Conservation (phyloP, 2,329 filamentous ascomycete species). For the Colletotrichum endophyticum region DNA sequence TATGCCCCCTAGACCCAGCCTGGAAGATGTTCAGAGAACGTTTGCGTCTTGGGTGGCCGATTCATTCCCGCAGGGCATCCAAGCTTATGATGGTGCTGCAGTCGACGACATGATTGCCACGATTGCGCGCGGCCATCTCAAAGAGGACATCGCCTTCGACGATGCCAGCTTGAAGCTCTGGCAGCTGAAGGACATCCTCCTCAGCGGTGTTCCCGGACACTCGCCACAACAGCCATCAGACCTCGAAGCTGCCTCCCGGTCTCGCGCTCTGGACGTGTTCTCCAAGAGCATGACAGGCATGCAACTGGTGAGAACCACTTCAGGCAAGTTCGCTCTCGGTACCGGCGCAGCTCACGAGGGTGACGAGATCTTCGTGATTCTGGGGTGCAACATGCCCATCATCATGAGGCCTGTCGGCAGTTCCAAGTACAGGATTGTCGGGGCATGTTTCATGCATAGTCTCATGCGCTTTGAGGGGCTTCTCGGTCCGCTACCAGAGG, state of each 20-base stretch:
- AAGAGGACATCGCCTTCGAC: background rate
- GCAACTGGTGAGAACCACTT: background rate
- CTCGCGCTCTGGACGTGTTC: background rate
- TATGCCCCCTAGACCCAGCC: background rate
- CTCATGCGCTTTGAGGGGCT: background rate
- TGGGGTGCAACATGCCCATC: background rate
- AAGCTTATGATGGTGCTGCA: fast-evolving
- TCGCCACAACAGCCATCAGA: background rate
- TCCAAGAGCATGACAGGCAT: background rate
- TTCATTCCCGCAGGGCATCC: background rate
- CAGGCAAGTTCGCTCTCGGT: background rate
- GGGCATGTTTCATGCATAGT: background rate
- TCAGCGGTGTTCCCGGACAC: background rate
- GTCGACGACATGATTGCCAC: background rate
- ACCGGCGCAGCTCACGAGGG: background rate
- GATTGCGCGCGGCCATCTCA: background rate
- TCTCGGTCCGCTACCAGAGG: background rate
- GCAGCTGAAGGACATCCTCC: background rate
- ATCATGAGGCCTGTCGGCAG: background rate
- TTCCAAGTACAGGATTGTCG: background rate
- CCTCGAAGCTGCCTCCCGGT: background rate
- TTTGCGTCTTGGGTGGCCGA: background rate
- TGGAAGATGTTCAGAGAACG: background rate
- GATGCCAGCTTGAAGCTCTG: background rate
- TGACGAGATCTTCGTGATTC: background rate